Percentiles rank a stretch among this genome's conserved stretches.
Evolutionary conservation across 2,329 filamentous ascomycete genomes (phyloP).

Genomic region (Cercospora citrullina): DNA sequence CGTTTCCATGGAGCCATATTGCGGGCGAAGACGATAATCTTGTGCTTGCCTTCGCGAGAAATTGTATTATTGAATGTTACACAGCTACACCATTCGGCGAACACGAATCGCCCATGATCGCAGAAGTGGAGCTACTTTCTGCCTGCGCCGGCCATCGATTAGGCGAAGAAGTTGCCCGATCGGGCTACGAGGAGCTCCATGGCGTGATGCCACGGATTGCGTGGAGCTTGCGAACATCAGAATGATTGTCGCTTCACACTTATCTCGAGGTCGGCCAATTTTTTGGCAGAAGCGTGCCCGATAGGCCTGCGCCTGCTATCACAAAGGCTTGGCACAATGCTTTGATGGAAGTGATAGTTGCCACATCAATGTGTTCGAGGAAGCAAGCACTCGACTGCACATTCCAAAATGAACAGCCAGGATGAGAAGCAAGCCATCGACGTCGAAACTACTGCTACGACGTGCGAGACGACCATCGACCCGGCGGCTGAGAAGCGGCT

Average conservation of each 20-base stretch:
- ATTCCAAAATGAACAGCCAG: background rate
- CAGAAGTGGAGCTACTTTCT: background rate
- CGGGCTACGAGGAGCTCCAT: background rate
- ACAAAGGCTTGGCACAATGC: background rate
- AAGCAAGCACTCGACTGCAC: background rate
- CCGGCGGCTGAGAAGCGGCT: background rate
- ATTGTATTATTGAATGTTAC: background rate
- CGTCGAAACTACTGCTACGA: background rate
- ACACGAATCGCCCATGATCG: background rate
- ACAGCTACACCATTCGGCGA: background rate
- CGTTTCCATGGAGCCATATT: slow-evolving; percentile 50
- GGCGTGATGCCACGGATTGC: background rate
- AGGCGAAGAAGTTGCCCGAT: slow-evolving; percentile 8
- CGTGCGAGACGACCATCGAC: background rate
- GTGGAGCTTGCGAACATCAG: background rate
- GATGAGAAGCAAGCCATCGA: background rate
- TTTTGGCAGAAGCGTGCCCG: background rate
- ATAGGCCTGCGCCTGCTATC: background rate
- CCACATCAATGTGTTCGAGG: background rate
- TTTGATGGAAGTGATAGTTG: background rate
- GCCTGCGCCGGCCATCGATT: background rate
- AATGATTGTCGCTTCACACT: background rate
- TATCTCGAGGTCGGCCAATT: background rate
- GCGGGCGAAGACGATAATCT: background rate
- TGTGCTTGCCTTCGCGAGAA: background rate